These are phyloP conservation scores for Apium graveolens DNA, from an alignment of 129 eudicot genomes.

Conservation along the genomic window DNA sequence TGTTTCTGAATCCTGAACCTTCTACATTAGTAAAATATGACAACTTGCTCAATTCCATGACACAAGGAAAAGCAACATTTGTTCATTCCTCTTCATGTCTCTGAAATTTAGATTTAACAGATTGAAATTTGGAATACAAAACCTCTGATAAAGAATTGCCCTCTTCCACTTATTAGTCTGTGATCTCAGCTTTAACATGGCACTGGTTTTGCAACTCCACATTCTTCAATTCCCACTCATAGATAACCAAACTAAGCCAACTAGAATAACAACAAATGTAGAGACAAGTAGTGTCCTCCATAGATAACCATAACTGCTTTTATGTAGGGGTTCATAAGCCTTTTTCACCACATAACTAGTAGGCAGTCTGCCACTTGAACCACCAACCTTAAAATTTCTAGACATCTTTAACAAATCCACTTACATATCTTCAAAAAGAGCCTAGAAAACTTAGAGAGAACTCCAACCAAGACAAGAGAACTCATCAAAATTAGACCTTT, in stretches of 20 bases:
- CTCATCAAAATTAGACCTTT: constrained; percentile 30
- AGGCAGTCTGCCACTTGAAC: constrained; percentile 37
- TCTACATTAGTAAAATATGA: not conserved
- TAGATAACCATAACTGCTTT: constrained; percentile 33
- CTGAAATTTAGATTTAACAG: no score
- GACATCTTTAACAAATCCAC: constrained; percentile 54
- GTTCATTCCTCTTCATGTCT: constrained; percentile 9
- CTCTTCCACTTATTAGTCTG: constrained; percentile 7
- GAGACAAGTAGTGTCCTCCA: constrained; percentile 33
- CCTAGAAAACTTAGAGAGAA: constrained; percentile 27
- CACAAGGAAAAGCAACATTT: not conserved
- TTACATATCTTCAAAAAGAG: constrained; percentile 39
- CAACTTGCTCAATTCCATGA: not conserved
- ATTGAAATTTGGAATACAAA: not conserved
- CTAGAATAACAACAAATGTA: constrained; percentile 25
- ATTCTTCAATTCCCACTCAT: constrained; percentile 13
- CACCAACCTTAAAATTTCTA: constrained; percentile 36
- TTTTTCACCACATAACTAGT: constrained; percentile 29
- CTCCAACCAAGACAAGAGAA: constrained; percentile 23
- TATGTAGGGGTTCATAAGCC: constrained; percentile 23
- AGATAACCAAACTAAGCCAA: no score
- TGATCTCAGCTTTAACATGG: constrained; percentile 20
- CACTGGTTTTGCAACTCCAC: constrained; percentile 23
- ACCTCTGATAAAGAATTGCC: constrained; percentile 5
- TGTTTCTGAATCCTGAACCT: not conserved